Base-by-base conservation (phyloP, 2,329 filamentous ascomycete species). In the Epichloe uncinata region DNA sequence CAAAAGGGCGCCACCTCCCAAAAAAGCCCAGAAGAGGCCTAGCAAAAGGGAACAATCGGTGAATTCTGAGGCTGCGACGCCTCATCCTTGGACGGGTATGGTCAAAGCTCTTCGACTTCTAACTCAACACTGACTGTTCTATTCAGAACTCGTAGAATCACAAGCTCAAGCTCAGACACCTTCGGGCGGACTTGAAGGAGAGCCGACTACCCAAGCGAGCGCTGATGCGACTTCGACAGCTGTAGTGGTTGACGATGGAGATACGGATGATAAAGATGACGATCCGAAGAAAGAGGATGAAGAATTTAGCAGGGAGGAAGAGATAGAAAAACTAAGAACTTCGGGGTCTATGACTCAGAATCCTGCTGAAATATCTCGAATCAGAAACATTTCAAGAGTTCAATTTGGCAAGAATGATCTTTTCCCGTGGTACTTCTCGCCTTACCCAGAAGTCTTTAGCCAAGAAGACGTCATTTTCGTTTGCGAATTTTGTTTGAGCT, bases 341-440 rank as follows among this genome's bases (percentile, higher is more conserved):
- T 87, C 87, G 22, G 94, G 93, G 34, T 96, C 89, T 53, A 97
- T 98, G 93, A 98, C 94, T 11, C 94, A 98, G 64, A 97, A 97
- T 57, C 93, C 95, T 51, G 89, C 91, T 12, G 94, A 98, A 63
- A 89, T 98, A 53, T 91, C 91, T 22, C 85, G 94, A 48, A 95
- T 98, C 50, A 84, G 93, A 61, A 98, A 98, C 63, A 82, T 98
- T 56, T 87, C 87, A 49, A 90, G 85, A 57, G 84, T 98, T 3
- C 91, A 97, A 64, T 97, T 98, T 74, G 94, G 93, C 42, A 82
- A 84, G 58, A 85, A 82, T 63, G 88, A 96, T 60, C 79, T 98
- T 42, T 94, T 95, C 64, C 93, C 93, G 0, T 98, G 93, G 93
- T 98, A 98, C 67, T 98, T 98, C 70, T 95, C 89, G 5, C 93